phyloP scores from a whole-genome alignment of 352 stramenopile genomes.

The Pythium chondricola region DNA sequence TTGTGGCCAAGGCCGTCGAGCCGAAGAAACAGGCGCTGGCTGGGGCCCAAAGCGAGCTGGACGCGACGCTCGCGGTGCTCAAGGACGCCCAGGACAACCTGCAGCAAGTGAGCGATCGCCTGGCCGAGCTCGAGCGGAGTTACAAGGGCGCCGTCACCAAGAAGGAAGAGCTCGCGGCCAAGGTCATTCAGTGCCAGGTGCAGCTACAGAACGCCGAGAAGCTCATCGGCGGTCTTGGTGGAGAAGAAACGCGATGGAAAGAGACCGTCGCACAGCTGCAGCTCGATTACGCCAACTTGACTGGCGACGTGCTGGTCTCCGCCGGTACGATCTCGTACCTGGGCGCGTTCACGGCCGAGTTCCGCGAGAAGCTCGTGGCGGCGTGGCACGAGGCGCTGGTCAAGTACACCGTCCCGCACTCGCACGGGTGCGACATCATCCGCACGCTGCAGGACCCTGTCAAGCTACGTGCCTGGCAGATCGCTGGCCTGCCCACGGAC shows the following conservation, averaged over 20 bases:
- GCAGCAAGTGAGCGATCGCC: constrained; percentile 77
- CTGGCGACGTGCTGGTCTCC: constrained; percentile 81
- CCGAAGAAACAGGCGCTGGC: constrained; percentile 67
- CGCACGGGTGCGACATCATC: constrained; percentile 81
- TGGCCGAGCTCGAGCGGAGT: constrained; percentile 78
- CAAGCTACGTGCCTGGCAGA: constrained; percentile 85
- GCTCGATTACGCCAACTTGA: constrained; percentile 72
- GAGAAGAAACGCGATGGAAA: constrained; percentile 82
- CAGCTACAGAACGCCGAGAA: constrained; percentile 86
- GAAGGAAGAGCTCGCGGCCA: constrained; percentile 86
- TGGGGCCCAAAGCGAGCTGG: constrained; percentile 50
- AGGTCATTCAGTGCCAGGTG: constrained; percentile 87
- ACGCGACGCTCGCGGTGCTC: constrained; percentile 40
- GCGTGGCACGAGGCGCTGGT: constrained; percentile 64
- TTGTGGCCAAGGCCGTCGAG: constrained; percentile 74
- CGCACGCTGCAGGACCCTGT: constrained; percentile 82
- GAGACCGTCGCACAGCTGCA: constrained; percentile 71
- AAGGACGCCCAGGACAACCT: constrained; percentile 56
- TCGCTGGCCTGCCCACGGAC: constrained; percentile 81
- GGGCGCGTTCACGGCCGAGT: constrained; percentile 83
- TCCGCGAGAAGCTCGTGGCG: constrained; percentile 59
- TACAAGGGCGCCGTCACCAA: constrained; percentile 85
- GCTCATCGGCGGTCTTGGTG: constrained; percentile 77
- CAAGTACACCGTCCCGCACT: constrained; percentile 62
- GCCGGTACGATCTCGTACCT: constrained; percentile 86